phyloP scores from a whole-genome alignment of 208 protist species.

The Trypanosoma platydactyli region DNA sequence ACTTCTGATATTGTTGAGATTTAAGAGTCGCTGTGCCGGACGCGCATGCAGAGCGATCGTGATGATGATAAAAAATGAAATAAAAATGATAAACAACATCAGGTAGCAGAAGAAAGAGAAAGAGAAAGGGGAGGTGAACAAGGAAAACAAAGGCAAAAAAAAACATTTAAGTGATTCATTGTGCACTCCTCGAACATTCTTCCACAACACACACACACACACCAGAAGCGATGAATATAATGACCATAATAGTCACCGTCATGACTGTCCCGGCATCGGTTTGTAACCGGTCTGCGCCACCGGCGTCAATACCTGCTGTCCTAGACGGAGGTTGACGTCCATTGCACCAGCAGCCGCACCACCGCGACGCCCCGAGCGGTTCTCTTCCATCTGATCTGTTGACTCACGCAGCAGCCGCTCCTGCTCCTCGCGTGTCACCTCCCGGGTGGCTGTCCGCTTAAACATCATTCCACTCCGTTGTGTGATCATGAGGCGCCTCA shows the following conservation, averaged over 20 bases:
- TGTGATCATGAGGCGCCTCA: constrained; percentile 71
- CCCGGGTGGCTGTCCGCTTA: constrained; percentile 77
- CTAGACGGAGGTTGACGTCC: constrained; percentile 76
- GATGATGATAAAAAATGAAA: neutral
- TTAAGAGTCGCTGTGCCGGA: too few species aligned
- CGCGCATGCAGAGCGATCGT: too few species aligned
- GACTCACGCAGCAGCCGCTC: constrained; percentile 65
- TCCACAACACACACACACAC: too few species aligned
- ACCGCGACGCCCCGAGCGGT: constrained; percentile 63
- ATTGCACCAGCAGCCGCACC: constrained; percentile 48
- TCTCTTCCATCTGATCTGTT: constrained; percentile 59
- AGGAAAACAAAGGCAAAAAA: constrained; percentile 2
- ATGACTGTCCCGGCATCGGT: constrained; percentile 49
- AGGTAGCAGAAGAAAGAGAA: neutral
- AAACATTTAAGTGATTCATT: neutral
- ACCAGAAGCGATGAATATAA: too few species aligned
- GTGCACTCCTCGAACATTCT: too few species aligned
- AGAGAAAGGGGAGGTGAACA: neutral
- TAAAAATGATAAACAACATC: neutral
- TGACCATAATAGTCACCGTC: neutral
- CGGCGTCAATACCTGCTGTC: constrained; percentile 70
- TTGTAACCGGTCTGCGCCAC: constrained; percentile 82
- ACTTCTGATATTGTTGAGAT: too few species aligned
- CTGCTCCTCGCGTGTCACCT: constrained; percentile 86
- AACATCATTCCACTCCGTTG: constrained; percentile 87